Evolutionary conservation across 345 rosid genomes (phyloP), one percentile per base, ranked within the genome.

Genomic region (Eucalyptus grandis): DNA sequence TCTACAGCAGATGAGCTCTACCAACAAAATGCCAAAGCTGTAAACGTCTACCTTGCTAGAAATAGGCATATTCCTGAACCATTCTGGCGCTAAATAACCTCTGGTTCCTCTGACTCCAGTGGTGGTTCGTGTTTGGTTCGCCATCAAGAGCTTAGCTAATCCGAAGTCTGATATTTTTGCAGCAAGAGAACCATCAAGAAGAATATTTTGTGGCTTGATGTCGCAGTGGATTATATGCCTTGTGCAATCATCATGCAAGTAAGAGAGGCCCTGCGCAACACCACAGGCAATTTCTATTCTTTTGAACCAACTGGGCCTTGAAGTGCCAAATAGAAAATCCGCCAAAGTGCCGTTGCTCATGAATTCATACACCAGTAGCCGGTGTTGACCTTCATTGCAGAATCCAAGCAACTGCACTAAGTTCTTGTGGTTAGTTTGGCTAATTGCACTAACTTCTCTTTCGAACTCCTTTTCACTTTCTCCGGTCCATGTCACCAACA

Each of bases 351-450:
- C 92, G 11, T 91, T 91, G 40, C 90, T 88, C 90, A 92, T 58
- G 89, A 88, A 87, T 89, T 93, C 94, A 44, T 92, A 91, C 30
- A 93, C 89, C 82, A 93, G 54, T 9, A 91, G 58, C 27, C 85
- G 87, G 53, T 91, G 87, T 15, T 87, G 62, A 31, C 90, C 93
- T 14, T 91, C 90, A 24, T 87, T 88, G 49, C 92, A 93, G 67
- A 77, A 93, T n/a, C 94, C 94, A 8, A 90, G 51, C 86, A 93
- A 86, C 56, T 56, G 77, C 34, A 93, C 92, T 17, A 93, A 89
- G 85, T 92, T 93, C 91, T 88, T 92, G 90, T 93, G 94, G 87
- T 91, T 89, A 11, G 94, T 93, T 46, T 87, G 88, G 46, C 93
- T 88, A 8, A 92, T 91, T 15, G 88, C 92, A 11, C 31, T 65